Evolutionary conservation across 495 filamentous ascomycete species (phyloP).

Genomic region (Monascus purpureus): DNA sequence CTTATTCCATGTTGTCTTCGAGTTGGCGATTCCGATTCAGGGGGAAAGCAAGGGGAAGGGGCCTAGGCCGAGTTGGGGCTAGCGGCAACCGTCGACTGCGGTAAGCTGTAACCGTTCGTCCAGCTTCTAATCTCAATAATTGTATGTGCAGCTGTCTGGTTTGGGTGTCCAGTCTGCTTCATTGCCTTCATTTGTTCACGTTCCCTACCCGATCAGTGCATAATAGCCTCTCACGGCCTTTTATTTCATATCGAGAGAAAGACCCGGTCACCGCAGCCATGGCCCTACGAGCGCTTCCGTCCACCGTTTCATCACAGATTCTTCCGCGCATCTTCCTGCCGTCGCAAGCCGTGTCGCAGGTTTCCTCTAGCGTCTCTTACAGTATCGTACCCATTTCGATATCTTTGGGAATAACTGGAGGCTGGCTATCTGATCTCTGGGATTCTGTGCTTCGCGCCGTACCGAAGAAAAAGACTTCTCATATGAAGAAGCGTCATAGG

Average conservation of each 20-base stretch:
- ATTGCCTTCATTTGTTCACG: no score
- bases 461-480: slow-evolving; percentile 97
- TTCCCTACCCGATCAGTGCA: no score
- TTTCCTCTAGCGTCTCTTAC: slow-evolving; percentile 9
- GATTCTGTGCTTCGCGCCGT: slow-evolving; percentile 85
- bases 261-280: no score
- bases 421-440: slow-evolving; percentile 65
- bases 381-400: slow-evolving; percentile 12
- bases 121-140: no score
- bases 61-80: slow-evolving; percentile 19
- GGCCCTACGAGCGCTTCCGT: slow-evolving; percentile 12
- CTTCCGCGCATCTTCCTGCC: slow-evolving; percentile 3
- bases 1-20: slow-evolving; percentile 24
- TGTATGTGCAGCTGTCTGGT: no score
- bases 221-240: no score
- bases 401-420: slow-evolving; percentile 35
- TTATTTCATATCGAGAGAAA: not conserved
- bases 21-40: slow-evolving; percentile 29
- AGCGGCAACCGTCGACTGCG: slow-evolving; percentile 13
- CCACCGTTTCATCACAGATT: slow-evolving; percentile 6
- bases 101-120: no score
- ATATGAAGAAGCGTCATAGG: slow-evolving; percentile 86
- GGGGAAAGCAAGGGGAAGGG: slow-evolving; percentile 10
- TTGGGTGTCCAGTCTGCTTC: no score
- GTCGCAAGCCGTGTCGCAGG: slow-evolving; percentile 5